Evolutionary conservation across 495 filamentous ascomycete genomes (phyloP).

Genomic region (Penicillium verhagenii): DNA sequence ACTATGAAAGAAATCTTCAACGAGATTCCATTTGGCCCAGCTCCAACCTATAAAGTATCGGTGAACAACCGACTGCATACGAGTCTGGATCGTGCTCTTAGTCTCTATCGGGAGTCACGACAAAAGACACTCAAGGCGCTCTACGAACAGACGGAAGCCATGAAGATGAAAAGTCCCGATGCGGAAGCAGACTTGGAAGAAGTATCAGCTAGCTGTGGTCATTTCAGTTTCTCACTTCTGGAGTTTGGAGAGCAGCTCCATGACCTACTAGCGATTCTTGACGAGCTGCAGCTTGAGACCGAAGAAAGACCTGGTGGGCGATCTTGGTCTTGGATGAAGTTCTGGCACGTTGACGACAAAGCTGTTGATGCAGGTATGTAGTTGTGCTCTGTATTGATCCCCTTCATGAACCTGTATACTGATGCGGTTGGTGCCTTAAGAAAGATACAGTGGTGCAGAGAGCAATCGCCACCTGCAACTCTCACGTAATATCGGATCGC

Average conservation of each 20-base stretch:
- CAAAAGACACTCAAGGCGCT: slow-evolving; percentile 71
- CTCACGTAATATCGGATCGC: slow-evolving; percentile 5
- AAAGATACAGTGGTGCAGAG: neutral
- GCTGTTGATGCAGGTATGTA: slow-evolving; percentile 11
- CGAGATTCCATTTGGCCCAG: slow-evolving; percentile 74
- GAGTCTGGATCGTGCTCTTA: slow-evolving; percentile 76
- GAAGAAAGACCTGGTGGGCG: slow-evolving; percentile 54
- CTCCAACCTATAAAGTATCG: slow-evolving; percentile 62
- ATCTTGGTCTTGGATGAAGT: slow-evolving; percentile 84
- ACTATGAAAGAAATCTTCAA: slow-evolving; percentile 86
- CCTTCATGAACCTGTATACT: neutral
- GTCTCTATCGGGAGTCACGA: slow-evolving; percentile 71
- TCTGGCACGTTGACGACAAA: slow-evolving; percentile 58
- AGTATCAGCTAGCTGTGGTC: slow-evolving; percentile 90
- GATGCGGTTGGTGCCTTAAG: neutral
- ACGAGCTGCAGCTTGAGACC: slow-evolving; percentile 71
- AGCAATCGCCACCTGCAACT: neutral
- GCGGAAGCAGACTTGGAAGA: slow-evolving; percentile 95
- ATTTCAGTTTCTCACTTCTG: slow-evolving; percentile 86
- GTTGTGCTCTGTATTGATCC: neutral
- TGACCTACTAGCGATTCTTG: slow-evolving; percentile 75
- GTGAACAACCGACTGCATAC: slow-evolving; percentile 74
- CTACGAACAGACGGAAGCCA: slow-evolving; percentile 72
- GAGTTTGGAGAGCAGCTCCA: slow-evolving; percentile 89
- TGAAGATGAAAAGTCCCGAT: slow-evolving; percentile 60